A percentile compares a stretch with the other conserved stretches of the same genome.
Conservation (phyloP, 805 yeast genomes). For the Saturnispora bothae region DNA sequence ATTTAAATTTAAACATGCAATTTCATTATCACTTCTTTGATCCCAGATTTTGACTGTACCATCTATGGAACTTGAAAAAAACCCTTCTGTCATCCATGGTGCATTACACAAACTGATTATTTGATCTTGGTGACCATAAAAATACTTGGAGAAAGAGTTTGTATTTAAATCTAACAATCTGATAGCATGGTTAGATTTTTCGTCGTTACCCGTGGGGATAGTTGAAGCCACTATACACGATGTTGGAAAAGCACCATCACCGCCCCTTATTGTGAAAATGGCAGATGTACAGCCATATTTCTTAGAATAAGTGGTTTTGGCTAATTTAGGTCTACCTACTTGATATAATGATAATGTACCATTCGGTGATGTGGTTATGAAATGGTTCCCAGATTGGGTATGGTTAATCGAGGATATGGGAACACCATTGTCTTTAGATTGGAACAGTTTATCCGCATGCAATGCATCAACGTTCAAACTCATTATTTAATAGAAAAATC, state of each 20-base stretch:
- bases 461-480: no score
- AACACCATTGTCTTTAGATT: not conserved
- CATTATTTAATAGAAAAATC: no score
- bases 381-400: slow-evolving; percentile 16
- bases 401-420: slow-evolving; percentile 6
- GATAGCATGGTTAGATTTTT: slow-evolving; percentile 51
- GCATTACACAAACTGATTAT: slow-evolving; percentile 66
- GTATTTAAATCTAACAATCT: slow-evolving; percentile 69
- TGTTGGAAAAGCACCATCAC: slow-evolving; percentile 36
- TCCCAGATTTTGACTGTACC: slow-evolving; percentile 86
- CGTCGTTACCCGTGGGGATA: slow-evolving; percentile 21
- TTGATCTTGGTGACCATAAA: slow-evolving; percentile 73
- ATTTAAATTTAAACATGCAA: slow-evolving; percentile 37
- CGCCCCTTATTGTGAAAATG: slow-evolving; percentile 53
- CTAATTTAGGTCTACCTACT: slow-evolving; percentile 51
- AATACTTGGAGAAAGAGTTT: slow-evolving; percentile 74
- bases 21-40: slow-evolving; percentile 51
- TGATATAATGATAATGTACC: slow-evolving; percentile 81
- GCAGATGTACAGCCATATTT: slow-evolving; percentile 91
- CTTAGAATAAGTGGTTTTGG: slow-evolving; percentile 65
- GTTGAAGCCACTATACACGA: slow-evolving; percentile 76
- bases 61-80: slow-evolving; percentile 48
- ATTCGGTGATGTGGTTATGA: slow-evolving; percentile 69
- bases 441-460: slow-evolving; percentile 1
- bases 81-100: slow-evolving; percentile 34